phyloP scores from a whole-genome alignment of 805 yeast species.

The Hanseniaspora taiwanica region DNA sequence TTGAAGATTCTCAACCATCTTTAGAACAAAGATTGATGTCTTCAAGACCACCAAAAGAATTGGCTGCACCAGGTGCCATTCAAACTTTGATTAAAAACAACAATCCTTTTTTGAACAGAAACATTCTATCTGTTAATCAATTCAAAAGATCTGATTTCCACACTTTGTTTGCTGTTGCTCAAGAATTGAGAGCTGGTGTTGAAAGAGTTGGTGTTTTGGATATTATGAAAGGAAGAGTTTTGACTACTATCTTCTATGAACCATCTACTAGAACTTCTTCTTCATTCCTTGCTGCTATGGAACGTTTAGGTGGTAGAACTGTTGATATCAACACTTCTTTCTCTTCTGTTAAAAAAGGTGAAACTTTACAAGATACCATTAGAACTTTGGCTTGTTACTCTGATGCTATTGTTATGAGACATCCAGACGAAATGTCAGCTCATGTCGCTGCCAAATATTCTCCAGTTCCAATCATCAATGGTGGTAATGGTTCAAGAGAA shows the following conservation, averaged over 20 bases:
- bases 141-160: constrained; percentile 83
- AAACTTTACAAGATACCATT: constrained; percentile 91
- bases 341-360: constrained; percentile 97
- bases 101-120: constrained; percentile 84
- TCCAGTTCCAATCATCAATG: constrained; percentile 93
- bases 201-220: constrained; percentile 94
- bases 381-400: constrained; percentile 91
- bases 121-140: constrained; percentile 79
- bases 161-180: constrained; percentile 89
- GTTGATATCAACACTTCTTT: constrained; percentile 72
- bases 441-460: constrained; percentile 92
- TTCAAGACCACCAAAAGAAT: constrained; percentile 57
- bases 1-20: constrained; percentile 31
- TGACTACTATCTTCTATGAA: constrained; percentile 94
- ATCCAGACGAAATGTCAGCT: constrained; percentile 85
- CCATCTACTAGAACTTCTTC: constrained; percentile 96
- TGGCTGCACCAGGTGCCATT: constrained; percentile 69
- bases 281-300: constrained; percentile 99
- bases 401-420: constrained; percentile 95
- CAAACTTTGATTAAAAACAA: constrained; percentile 62
- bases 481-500: constrained; percentile 96
- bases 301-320: constrained; percentile 96
- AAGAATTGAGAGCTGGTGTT: constrained; percentile 92
- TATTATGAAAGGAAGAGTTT: constrained; percentile 74
- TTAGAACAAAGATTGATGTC: constrained; percentile 41